Evolutionary conservation across 2,329 filamentous ascomycete genomes (phyloP).

Genomic region (Cladosporium sp.): DNA sequence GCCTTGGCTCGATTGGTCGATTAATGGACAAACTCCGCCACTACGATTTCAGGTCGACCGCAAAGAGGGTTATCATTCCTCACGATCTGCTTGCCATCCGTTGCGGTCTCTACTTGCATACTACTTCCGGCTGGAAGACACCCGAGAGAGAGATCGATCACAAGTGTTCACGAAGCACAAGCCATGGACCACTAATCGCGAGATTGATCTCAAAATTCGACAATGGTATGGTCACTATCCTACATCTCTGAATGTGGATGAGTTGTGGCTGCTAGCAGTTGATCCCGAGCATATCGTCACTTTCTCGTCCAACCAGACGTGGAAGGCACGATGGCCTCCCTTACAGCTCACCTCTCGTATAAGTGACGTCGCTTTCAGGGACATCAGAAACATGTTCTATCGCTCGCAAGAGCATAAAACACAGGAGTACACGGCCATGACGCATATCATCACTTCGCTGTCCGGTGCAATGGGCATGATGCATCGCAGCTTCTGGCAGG

Average conservation of each 20-base stretch:
- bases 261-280: conserved; percentile 40
- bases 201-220: conserved; percentile 39
- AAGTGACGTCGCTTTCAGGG: conserved; percentile 39
- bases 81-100: conserved; percentile 36
- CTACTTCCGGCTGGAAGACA: conserved; percentile 43
- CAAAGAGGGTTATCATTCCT: conserved; percentile 38
- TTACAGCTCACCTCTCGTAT: conserved; percentile 38
- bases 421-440: conserved; percentile 36
- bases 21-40: conserved; percentile 35
- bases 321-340: conserved; percentile 42
- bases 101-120: conserved; percentile 40
- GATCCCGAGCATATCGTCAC: conserved; percentile 40
- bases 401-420: conserved; percentile 23
- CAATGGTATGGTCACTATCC: conserved; percentile 43
- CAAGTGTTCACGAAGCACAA: conserved; percentile 41
- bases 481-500: conserved; percentile 42
- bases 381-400: conserved; percentile 37
- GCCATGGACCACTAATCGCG: conserved; percentile 39
- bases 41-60: conserved; percentile 41
- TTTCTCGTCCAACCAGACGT: conserved; percentile 41
- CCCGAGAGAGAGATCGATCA: conserved; percentile 37
- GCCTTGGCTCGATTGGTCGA: conserved; percentile 41
- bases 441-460: conserved; percentile 35
- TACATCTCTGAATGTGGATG: conserved; percentile 39
- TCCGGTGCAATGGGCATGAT: conserved; percentile 41